Base-by-base conservation (phyloP, 805 yeast genomes). In the Wickerhamomyces strasburgensis region DNA sequence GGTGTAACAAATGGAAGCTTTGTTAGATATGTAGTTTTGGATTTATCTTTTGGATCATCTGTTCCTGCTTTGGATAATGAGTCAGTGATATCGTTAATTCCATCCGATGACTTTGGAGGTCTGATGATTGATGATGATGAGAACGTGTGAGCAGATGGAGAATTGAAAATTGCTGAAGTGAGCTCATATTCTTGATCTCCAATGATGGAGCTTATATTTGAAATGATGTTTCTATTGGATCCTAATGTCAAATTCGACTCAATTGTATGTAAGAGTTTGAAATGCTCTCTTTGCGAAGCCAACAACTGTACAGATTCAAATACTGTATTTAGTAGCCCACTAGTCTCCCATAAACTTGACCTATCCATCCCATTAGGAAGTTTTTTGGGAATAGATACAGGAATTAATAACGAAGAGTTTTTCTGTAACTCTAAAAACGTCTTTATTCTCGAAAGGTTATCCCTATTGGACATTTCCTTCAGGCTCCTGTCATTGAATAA, bases 341-440 rank as follows among this genome's bases (percentile, higher is more conserved):
- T 56, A 5, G 55, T 43, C 24, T 70, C 65, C 83, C 83, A 78
- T 14, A 51, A 34, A 39, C 61, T 61, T 13, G 38, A 18, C 0
- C 42, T 7, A n/a, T 57, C 52, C 38, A 49, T 34, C 17, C n/a
- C 37, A 13, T 30, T 26, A 30, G 38, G 52, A 34, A 37, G n/a
- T 38, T 35, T 14, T 32, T 42, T 21, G 28, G 60, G 57, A 3
- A 53, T 49, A 11, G 58, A 51, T 8, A 84, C 19, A 0, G 94
- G 90, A 9, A 85, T 54, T 30, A 73, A 65, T 16, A 85, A 50
- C 6, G 82, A 69, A 0, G 80, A 64, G 35, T 64, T 61, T 27
- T 67, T 66, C 15, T 73, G 48, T 7, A 80, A 51, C 8, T 68
- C 71, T 2, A 74, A 49, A 11, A 64, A 64, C 21, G 72, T 64